Evolutionary conservation across 148 eudicot species (phyloP).

Genomic region (Cornus controversa): DNA sequence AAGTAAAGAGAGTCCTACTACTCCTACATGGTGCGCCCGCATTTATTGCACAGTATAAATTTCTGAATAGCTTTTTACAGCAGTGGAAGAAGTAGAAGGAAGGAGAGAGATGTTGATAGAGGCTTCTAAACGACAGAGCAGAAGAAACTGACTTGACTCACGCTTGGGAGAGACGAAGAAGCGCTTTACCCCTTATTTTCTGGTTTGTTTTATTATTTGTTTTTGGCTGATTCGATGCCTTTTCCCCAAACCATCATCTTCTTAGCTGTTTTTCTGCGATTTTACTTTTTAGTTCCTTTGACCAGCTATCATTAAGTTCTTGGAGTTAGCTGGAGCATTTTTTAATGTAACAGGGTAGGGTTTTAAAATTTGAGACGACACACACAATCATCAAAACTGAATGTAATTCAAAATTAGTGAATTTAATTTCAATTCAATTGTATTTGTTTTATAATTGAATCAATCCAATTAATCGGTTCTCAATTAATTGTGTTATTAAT

Average conservation of each 20-base stretch:
- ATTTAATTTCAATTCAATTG: no score
- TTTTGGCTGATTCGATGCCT: neutral
- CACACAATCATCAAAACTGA: no score
- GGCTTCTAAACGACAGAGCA: neutral
- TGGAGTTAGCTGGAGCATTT: no score
- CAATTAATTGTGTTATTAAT: no score
- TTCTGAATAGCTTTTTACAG: slow-evolving; percentile 7
- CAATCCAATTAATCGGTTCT: no score
- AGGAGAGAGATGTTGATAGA: neutral
- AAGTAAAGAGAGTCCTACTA: neutral
- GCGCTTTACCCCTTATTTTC: neutral
- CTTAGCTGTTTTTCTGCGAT: neutral
- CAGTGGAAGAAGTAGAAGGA: neutral
- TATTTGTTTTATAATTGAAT: no score
- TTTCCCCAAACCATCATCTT: neutral
- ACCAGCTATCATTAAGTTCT: no score
- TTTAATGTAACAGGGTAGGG: no score
- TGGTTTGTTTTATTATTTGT: neutral
- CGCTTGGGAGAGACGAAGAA: neutral
- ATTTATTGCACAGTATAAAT: neutral
- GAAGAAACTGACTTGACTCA: neutral
- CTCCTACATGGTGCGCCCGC: neutral
- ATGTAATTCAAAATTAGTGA: no score
- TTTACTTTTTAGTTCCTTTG: no score
- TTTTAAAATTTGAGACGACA: no score